Base-by-base conservation (phyloP, 768 basidiomycete species). In the Clitopilus hobsonii region DNA sequence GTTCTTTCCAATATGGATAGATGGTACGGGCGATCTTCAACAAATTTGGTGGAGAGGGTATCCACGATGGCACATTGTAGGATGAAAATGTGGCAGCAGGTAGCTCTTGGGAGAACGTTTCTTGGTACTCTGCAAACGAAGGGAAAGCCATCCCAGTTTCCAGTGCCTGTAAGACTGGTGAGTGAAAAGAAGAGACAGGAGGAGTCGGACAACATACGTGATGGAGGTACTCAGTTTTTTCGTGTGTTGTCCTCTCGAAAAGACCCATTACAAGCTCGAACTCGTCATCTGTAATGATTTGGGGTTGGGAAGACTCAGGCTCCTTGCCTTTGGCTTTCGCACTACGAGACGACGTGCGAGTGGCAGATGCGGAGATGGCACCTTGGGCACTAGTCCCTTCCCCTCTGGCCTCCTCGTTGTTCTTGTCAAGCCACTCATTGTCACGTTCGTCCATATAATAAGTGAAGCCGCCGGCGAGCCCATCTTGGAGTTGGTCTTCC, bases 401-500 rank as follows among this genome's bases (percentile, higher is more conserved):
- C 16, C 89, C 91, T 13, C 88, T 79, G 1, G 89, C 91, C 54
- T 88, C 83, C 64, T 88, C 87, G 63, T 98, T 97, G 65, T 92
- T 93, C 71, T 85, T 88, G 62, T 91, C 88, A 27, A 99, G 80
- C 96, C 96, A 99, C 59, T 89, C 89, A 63, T 89, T 85, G 73
- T 98, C 96, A 16, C 89, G 86, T 69, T 98, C 97, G 63, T 99
- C 96, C 89, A 98, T 91, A 60, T 84, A 91, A 65, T 98, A 98
- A 1, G 86, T 85, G 70, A 89, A 89, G 0, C 89, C 88, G 61
- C 88, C 84, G 27, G 82, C 72, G 54, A 94, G 80, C 10, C 82
- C 83, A 59, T 73, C 77, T 3, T 69, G 68, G 60, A 78, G 74
- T 7, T 82, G 75, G 60, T 94, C 93, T 62, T 98, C 97, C 60